Evolutionary conservation across 768 basidiomycete genomes (phyloP), one percentile per base, ranked within the genome.

Genomic region (Panellus pusillus): DNA sequence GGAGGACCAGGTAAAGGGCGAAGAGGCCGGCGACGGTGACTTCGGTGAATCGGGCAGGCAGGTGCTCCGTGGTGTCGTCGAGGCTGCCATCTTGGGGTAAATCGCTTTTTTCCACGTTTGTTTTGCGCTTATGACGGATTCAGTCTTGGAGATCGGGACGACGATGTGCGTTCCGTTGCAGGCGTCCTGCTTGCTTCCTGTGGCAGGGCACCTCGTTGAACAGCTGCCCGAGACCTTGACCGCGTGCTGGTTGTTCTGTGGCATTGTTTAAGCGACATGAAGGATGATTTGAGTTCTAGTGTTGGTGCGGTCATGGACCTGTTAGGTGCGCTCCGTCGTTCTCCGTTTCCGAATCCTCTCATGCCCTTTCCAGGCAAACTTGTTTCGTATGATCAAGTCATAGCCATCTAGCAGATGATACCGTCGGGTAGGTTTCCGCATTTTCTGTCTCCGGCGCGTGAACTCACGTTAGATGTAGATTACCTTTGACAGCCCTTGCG

Each of bases 261-360:
- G 94, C 80, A 79, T 55, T 98, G 95, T 63, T 72, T 99, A 35
- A 82, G 81, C 20, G 89, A 92, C 63, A 93, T 96, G 82, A 95
- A 93, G 66, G 97, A 99, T 68, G 97, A 99, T 63, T 72, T 99
- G 3, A 93, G 93, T 59, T 98, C 93, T 47, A 98, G 95, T 54
- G 93, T 97, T 36, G 94, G 94, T 37, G 88, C 91, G 9, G 93
- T 98, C 20, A 98, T 99, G 97, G 94, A 97, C 66, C 76, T 99
- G 2, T 74, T 99, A n/a, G 91, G 94, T 93, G 59, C 54, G 73
- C 61, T 24, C 17, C 38, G 61, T 50, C 44, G 24, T 11, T 53
- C 38, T 28, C 48, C 18, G 18, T 42, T 19, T 13, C 19, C 12
- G 14, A 14, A 19, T n/a, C 28, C 36, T 32, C 9, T 29, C 24